Percentiles rank a stretch among this genome's conserved stretches.
These are phyloP conservation scores for Cystobasidium ongulense DNA, from an alignment of 768 basidiomycete genomes.

Conservation along the genomic window DNA sequence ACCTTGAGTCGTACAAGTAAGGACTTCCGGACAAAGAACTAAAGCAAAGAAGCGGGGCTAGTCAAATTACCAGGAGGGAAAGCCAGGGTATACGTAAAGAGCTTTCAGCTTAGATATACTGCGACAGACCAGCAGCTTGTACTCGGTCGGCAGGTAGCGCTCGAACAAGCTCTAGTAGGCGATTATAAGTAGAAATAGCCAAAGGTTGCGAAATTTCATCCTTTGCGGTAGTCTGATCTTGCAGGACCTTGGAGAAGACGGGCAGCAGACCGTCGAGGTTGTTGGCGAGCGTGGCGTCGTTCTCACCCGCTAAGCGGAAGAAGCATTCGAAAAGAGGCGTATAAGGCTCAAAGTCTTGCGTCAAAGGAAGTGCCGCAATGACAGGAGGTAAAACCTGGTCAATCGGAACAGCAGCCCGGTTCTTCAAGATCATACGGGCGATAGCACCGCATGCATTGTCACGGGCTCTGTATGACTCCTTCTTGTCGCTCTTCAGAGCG, in stretches of 20 bases:
- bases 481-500: constrained; percentile 55
- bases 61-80: no score
- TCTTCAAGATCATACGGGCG: constrained; percentile 73
- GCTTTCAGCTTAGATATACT: constrained; percentile 23
- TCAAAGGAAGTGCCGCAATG: constrained; percentile 70
- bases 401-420: constrained; percentile 68
- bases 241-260: constrained; percentile 73
- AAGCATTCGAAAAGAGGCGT: constrained; percentile 31
- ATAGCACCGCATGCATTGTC: constrained; percentile 97
- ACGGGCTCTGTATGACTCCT: constrained; percentile 67
- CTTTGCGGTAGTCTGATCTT: constrained; percentile 49
- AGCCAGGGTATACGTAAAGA: not conserved
- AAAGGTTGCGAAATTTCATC: constrained; percentile 58
- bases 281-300: constrained; percentile 57
- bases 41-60: no score
- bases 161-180: constrained; percentile 65
- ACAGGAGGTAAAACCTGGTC: constrained; percentile 75
- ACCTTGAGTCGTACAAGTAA: no score
- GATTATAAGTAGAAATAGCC: constrained; percentile 65
- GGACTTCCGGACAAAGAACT: no score
- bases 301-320: not conserved
- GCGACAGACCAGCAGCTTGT: constrained; percentile 63
- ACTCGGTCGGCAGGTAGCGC: constrained; percentile 66
- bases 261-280: constrained; percentile 69
- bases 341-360: constrained; percentile 73